These are phyloP conservation scores for Cyclospora cayetanensis DNA, from an alignment of 169 alveolate genomes.

Conservation along the genomic window DNA sequence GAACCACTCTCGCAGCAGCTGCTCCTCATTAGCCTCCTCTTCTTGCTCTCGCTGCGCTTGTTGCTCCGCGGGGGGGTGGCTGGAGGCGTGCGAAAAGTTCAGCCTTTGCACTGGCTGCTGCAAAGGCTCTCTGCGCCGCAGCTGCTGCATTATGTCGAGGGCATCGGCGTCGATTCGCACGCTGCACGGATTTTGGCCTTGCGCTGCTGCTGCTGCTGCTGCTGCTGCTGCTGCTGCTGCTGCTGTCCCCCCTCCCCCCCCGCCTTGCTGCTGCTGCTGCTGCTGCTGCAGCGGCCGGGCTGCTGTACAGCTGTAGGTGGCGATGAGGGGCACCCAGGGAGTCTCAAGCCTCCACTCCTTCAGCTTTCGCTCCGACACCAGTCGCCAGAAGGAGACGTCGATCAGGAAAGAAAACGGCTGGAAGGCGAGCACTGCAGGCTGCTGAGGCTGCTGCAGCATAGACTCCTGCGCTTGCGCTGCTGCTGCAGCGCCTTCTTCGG, in stretches of 20 bases:
- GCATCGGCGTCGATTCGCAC: conserved; percentile 26
- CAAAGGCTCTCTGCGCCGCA: background rate
- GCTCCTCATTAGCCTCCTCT: background rate
- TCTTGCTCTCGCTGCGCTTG: background rate
- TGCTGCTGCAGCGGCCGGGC: conserved; percentile 51
- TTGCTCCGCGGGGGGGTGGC: background rate
- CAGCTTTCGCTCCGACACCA: conserved; percentile 32
- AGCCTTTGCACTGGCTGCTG: background rate
- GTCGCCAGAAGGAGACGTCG: conserved; percentile 59
- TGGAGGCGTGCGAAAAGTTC: background rate
- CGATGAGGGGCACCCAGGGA: conserved; percentile 66
- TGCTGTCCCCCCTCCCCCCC: no score
- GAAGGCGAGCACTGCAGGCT: conserved; percentile 1
- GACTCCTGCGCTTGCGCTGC: background rate
- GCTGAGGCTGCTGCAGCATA: background rate
- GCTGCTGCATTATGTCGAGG: background rate
- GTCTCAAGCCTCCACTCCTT: conserved; percentile 60
- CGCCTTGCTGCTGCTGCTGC: conserved; percentile 12
- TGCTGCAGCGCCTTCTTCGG: background rate
- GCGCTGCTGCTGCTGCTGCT: background rate
- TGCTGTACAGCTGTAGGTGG: conserved; percentile 6
- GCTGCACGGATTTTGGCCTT: background rate
- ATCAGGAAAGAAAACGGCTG: conserved; percentile 48
- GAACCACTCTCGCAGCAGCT: background rate
- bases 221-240: background rate